These are phyloP conservation scores for Colletotrichum orbiculare DNA, from an alignment of 2,329 filamentous ascomycete genomes.

Conservation along the genomic window DNA sequence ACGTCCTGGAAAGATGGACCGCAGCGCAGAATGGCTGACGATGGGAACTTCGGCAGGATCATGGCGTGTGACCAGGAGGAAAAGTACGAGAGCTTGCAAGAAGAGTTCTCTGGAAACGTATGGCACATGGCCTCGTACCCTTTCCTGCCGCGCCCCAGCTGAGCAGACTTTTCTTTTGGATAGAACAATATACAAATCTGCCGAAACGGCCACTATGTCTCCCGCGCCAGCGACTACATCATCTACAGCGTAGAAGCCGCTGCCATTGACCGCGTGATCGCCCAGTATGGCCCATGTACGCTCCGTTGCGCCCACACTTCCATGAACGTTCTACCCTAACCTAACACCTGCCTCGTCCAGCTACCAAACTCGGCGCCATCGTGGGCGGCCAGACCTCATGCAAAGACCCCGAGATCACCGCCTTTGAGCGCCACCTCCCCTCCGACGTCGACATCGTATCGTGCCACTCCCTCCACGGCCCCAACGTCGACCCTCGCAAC, in stretches of 20 bases:
- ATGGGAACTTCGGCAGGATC: constrained; percentile 67
- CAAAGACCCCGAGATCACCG: constrained; percentile 94
- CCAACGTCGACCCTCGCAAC: constrained; percentile 85
- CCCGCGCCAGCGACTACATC: constrained; percentile 96
- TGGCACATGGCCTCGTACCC: constrained; percentile 43
- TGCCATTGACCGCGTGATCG: constrained; percentile 87
- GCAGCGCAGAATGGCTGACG: not conserved
- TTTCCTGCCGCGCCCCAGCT: constrained; percentile 28
- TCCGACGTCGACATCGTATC: constrained; percentile 92
- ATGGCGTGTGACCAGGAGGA: constrained; percentile 94
- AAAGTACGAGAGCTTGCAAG: constrained; percentile 81
- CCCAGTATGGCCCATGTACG: constrained; percentile 90
- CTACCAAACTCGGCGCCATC: constrained; percentile 93
- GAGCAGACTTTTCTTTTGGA: constrained; percentile 36
- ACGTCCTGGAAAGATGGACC: not conserved
- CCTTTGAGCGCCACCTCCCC: constrained; percentile 91
- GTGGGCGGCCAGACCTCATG: constrained; percentile 98
- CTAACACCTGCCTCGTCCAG: constrained; percentile 56
- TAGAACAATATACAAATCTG: constrained; percentile 87
- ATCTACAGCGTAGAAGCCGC: constrained; percentile 98
- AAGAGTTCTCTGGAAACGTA: constrained; percentile 91
- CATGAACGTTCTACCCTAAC: not conserved
- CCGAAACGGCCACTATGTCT: constrained; percentile 94
- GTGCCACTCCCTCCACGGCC: constrained; percentile 96
- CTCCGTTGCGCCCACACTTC: constrained; percentile 28